Evolutionary conservation across 75 land plant genomes (phyloP).

Genomic region (Adiantum capillusveneris): DNA sequence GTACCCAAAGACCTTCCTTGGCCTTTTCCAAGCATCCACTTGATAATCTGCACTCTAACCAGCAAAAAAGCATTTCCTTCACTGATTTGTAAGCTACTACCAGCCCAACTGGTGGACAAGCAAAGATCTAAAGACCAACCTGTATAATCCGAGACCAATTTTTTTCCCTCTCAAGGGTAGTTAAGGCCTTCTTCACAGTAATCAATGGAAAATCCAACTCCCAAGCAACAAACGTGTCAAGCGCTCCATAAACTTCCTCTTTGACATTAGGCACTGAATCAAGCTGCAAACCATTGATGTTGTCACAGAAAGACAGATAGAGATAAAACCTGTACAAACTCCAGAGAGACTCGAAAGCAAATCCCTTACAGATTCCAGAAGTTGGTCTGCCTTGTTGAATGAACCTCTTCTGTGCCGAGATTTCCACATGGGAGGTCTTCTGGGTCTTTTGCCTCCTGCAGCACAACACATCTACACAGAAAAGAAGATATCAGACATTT

Average conservation of each 20-base stretch:
- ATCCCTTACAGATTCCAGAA: conserved; percentile 61
- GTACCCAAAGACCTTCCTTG: conserved; percentile 93
- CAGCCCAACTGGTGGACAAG: not conserved
- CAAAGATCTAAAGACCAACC: conserved; percentile 27
- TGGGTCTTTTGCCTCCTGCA: conserved; percentile 66
- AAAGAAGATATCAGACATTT: no score
- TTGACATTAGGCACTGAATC: conserved; percentile 73
- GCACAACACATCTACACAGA: conserved; percentile 57
- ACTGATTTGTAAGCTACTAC: not conserved
- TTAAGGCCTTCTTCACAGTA: conserved; percentile 86
- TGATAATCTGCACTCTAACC: conserved; percentile 52
- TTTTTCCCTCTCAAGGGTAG: conserved; percentile 42
- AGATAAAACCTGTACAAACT: no score
- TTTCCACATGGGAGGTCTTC: conserved; percentile 89
- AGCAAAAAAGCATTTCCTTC: not conserved
- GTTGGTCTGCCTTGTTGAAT: conserved; percentile 68
- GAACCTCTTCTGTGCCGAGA: conserved; percentile 55
- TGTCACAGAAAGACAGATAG: not conserved
- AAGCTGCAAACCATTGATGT: conserved; percentile 27
- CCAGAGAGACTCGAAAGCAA: conserved; percentile 1
- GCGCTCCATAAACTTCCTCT: conserved; percentile 94
- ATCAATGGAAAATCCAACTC: conserved; percentile 91
- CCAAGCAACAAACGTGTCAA: conserved; percentile 95
- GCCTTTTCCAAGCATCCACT: conserved; percentile 99
- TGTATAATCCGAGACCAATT: conserved; percentile 96